Conservation (phyloP, 1,139 yeast species). For the Geotrichum cucujoidarum region DNA sequence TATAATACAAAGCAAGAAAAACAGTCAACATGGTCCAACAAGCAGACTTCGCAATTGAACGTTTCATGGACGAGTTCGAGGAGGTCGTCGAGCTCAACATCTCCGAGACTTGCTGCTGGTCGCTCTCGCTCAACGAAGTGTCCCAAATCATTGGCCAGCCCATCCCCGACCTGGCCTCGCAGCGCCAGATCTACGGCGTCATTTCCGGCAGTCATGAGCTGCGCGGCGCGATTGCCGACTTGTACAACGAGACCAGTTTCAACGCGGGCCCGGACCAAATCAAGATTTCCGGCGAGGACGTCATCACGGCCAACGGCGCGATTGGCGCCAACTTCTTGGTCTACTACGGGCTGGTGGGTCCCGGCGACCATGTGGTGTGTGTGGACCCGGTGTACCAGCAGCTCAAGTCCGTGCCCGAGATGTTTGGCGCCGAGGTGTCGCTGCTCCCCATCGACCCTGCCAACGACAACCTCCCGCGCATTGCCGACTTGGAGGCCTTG, state of each 20-base stretch:
- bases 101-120: constrained; percentile 54
- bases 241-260: constrained; percentile 37
- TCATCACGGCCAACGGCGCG: constrained; percentile 53
- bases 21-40: constrained; percentile 29
- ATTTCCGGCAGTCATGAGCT: constrained; percentile 46
- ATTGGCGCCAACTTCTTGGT: constrained; percentile 53
- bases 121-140: constrained; percentile 43
- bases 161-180: constrained; percentile 25
- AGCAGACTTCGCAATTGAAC: constrained; percentile 48
- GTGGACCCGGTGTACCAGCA: constrained; percentile 40
- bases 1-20: constrained; percentile 22
- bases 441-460: constrained; percentile 37
- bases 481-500: constrained; percentile 34
- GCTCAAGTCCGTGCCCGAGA: constrained; percentile 23
- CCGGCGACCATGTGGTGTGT: constrained; percentile 48
- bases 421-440: constrained; percentile 46
- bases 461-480: constrained; percentile 39
- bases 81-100: constrained; percentile 41
- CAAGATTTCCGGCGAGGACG: constrained; percentile 34
- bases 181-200: constrained; percentile 45
- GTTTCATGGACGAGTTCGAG: constrained; percentile 53
- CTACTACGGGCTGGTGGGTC: constrained; percentile 45
- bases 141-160: constrained; percentile 34
- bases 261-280: constrained; percentile 19
- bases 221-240: constrained; percentile 37